Evolutionary conservation across 2,329 filamentous ascomycete genomes (phyloP).

Genomic region (Iodosphaeria phyllophila): DNA sequence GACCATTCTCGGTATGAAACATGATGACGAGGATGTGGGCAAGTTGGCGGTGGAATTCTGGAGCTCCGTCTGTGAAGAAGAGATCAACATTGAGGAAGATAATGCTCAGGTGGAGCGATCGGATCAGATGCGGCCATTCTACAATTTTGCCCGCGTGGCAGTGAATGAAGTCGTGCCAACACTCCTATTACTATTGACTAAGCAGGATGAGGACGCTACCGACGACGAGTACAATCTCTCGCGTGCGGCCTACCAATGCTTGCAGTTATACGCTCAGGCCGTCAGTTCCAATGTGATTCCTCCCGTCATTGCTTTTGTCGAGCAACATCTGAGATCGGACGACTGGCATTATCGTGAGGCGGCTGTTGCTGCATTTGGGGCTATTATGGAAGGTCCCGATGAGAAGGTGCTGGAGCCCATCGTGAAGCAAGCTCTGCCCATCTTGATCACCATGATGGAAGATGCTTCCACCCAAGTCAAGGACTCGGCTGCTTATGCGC

Average conservation of each 20-base stretch:
- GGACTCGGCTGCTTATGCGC: slow-evolving; percentile 88
- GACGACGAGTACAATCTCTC: slow-evolving; percentile 98
- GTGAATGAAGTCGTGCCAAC: slow-evolving; percentile 90
- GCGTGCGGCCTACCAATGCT: slow-evolving; percentile 85
- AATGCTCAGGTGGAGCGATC: slow-evolving; percentile 69
- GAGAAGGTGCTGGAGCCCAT: slow-evolving; percentile 82
- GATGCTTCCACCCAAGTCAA: slow-evolving; percentile 78
- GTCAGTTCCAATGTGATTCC: slow-evolving; percentile 71
- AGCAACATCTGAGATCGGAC: slow-evolving; percentile 71
- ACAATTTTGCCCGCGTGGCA: slow-evolving; percentile 87
- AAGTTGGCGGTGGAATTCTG: slow-evolving; percentile 98
- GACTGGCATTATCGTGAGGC: slow-evolving; percentile 94
- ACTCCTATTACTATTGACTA: slow-evolving; percentile 70
- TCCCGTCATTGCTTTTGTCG: slow-evolving; percentile 78
- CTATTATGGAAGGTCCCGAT: slow-evolving; percentile 97
- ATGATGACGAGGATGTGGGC: slow-evolving; percentile 87
- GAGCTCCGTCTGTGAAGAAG: slow-evolving; percentile 99
- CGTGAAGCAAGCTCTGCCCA: slow-evolving; percentile 84
- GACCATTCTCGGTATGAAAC: slow-evolving; percentile 98
- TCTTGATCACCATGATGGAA: slow-evolving; percentile 82
- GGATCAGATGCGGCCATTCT: slow-evolving; percentile 76
- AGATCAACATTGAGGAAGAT: slow-evolving; percentile 94
- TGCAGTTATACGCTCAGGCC: slow-evolving; percentile 88
- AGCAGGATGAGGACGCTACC: slow-evolving; percentile 91
- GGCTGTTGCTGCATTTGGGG: slow-evolving; percentile 89